Evolutionary conservation across 805 yeast species (phyloP).

Genomic region (Pichia exigua): DNA sequence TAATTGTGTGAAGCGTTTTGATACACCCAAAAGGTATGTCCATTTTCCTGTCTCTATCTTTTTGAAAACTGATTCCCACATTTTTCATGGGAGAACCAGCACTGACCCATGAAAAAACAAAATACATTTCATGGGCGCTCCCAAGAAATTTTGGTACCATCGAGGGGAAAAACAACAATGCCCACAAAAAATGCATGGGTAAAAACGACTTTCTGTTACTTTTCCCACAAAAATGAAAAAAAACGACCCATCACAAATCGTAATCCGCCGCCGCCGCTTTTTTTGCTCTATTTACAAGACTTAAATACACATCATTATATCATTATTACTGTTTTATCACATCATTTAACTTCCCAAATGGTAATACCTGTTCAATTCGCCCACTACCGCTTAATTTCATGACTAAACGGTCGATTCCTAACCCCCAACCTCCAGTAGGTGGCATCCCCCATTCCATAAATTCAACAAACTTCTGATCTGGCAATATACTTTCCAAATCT

Average conservation of each 20-base stretch:
- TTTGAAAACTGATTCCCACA: too few species aligned
- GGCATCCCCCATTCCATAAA: slow-evolving; percentile 92
- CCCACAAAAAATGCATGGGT: background rate
- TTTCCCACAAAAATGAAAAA: too few species aligned
- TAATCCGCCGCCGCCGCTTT: too few species aligned
- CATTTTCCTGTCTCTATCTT: too few species aligned
- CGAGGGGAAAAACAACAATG: background rate
- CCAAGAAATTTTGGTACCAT: background rate
- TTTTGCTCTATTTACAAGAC: background rate
- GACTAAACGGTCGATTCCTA: slow-evolving; percentile 83
- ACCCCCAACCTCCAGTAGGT: slow-evolving; percentile 98
- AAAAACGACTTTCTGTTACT: too few species aligned
- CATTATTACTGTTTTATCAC: slow-evolving; percentile 47
- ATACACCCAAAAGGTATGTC: too few species aligned
- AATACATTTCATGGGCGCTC: background rate
- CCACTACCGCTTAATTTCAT: slow-evolving; percentile 63
- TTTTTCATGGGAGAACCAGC: background rate
- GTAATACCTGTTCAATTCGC: slow-evolving; percentile 67
- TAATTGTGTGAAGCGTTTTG: too few species aligned
- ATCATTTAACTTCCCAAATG: slow-evolving; percentile 69
- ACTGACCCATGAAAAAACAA: background rate
- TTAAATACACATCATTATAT: background rate
- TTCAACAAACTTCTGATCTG: slow-evolving; percentile 64
- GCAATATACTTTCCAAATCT: slow-evolving; percentile 57
- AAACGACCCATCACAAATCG: background rate